Base-by-base conservation (phyloP, 2,329 filamentous ascomycete genomes). In the Penicillium paneum region DNA sequence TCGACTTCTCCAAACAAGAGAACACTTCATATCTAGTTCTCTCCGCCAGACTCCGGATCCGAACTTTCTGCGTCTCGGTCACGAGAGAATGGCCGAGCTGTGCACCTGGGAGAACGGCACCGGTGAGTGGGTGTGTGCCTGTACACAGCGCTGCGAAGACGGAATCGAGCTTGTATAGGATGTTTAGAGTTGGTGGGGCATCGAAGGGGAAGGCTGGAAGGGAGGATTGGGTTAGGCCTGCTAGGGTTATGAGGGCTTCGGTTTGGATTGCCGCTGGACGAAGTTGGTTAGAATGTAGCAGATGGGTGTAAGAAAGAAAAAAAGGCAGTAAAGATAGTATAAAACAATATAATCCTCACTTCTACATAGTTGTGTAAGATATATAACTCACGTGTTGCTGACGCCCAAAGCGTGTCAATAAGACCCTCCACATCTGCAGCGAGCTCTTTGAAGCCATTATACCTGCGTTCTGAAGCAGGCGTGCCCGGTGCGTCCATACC, bases 61-160 rank as follows among this genome's bases (percentile, higher is more conserved):
- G 83, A 8, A 97, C 91, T 80, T 94, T 96, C 70, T 97, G 91
- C 17, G 86, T 91, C 78, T 90, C 87, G 0, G 90, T 87, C 8
- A 75, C 75, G 0, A 70, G 61, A 55, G 78, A 73, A 5, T 79
- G 75, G 0, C 82, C 82, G 7, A 76, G 79, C 59, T 85, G 83
- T 58, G 92, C 91, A 0, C 91, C 90, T 0, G 90, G 86, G 1
- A 96, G 76, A 0, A 77, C 65, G 36, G 86, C 83, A 0, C 82
- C 81, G 0, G 86, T 86, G 13, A 86, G 82, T 3, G 85, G 74
- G 65, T 96, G 50, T 85, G 54, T 81, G 75, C 3, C 89, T 88
- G 24, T 79, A 76, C 1, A 96, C 69, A 97, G 76, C 54, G 87
- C 90, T 1, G 89, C 83, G 67, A 97, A 96, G 36, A 89, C 89